A percentile compares a stretch with the other conserved stretches of the same genome.
Conservation (phyloP, 2,329 filamentous ascomycete species). For the Hyphodiscus sp. region DNA sequence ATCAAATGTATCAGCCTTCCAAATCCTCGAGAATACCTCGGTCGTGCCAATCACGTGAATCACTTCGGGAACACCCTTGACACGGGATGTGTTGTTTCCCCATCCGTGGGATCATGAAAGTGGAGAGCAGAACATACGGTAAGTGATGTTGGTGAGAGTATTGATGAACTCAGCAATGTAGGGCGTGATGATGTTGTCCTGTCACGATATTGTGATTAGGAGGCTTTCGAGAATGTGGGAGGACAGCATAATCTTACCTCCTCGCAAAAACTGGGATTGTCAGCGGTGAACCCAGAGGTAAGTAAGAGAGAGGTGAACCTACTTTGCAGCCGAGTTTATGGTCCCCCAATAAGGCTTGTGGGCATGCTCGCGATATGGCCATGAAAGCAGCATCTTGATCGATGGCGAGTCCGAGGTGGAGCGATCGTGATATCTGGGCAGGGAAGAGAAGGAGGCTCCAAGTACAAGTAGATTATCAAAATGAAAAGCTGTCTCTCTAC, state of each 20-base stretch:
- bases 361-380: constrained; percentile 20
- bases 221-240: neutral
- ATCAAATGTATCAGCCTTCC: neutral
- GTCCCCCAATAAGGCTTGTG: constrained; percentile 23
- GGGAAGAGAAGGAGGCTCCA: too few relatives aligned
- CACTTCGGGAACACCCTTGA: constrained; percentile 4
- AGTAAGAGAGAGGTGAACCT: constrained; percentile 2
- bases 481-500: too few relatives aligned
- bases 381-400: constrained; percentile 16
- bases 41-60: constrained; percentile 4
- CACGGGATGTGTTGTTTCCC: neutral
- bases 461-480: too few relatives aligned
- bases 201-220: constrained; percentile 1
- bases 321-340: constrained; percentile 24
- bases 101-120: neutral
- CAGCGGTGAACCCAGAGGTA: constrained; percentile 1
- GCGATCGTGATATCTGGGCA: too few relatives aligned
- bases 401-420: too few relatives aligned
- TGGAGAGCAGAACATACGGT: constrained; percentile 32
- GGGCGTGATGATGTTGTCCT: constrained; percentile 47
- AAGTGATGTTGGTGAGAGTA: constrained; percentile 44
- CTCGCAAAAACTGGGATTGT: constrained; percentile 26
- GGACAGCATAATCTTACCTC: constrained; percentile 17
- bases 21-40: neutral
- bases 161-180: constrained; percentile 50